Evolutionary conservation across 73 alveolate species (phyloP).

Genomic region (Stentor roeselii): DNA sequence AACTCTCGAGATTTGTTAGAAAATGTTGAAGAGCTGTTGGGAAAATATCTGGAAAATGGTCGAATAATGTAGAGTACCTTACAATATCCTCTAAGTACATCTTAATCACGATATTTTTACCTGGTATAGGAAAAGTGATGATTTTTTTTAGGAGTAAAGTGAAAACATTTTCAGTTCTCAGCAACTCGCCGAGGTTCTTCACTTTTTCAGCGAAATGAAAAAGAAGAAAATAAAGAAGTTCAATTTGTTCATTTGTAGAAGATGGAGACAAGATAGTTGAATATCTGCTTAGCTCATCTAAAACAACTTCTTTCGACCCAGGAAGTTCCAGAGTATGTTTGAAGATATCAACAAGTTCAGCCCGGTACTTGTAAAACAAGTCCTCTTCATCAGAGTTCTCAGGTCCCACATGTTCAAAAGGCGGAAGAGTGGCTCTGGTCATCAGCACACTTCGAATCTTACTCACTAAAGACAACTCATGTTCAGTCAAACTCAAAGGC

Average conservation of each 20-base stretch:
- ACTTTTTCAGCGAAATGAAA: conserved; percentile 6
- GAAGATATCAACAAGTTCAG: conserved; percentile 8
- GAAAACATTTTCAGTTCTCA: not conserved
- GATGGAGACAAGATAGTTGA: not conserved
- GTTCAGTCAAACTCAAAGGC: not conserved
- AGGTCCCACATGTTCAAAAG: conserved; percentile 25
- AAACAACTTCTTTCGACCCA: not conserved
- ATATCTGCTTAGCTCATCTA: not conserved
- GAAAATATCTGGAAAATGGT: not conserved
- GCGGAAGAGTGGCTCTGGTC: not conserved
- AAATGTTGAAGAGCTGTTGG: not conserved
- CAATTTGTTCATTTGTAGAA: not conserved
- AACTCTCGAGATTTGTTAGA: not conserved
- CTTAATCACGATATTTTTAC: not conserved
- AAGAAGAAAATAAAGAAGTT: not conserved
- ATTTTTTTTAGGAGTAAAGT: not conserved
- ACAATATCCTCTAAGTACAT: not conserved
- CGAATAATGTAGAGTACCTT: not conserved
- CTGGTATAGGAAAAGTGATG: not conserved
- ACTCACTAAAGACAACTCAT: not conserved
- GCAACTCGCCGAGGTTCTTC: not conserved
- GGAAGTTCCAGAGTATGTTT: not conserved
- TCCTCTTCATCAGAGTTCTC: conserved; percentile 23
- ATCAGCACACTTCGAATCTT: not conserved
- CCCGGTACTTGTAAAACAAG: conserved; percentile 13